Conservation (phyloP, 805 yeast genomes). For the Hanseniaspora occidentalis region DNA sequence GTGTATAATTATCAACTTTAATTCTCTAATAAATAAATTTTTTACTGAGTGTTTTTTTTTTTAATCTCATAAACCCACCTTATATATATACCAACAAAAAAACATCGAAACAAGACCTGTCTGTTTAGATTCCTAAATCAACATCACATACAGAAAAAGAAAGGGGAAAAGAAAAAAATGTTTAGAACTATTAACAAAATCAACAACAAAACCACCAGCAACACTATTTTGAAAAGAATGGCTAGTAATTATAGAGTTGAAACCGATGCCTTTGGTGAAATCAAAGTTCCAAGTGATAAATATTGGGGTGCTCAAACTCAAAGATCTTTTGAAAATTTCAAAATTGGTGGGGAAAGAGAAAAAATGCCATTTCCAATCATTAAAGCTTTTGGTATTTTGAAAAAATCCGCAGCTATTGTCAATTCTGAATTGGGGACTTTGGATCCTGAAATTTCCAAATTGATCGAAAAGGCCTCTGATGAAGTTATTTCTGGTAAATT, state of each 20-base stretch:
- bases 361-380: constrained; percentile 85
- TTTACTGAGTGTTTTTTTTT: too few species aligned
- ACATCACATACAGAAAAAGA: not conserved
- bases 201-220: not conserved
- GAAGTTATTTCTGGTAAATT: constrained; percentile 90
- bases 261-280: constrained; percentile 93
- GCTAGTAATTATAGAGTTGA: constrained; percentile 44
- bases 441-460: constrained; percentile 71
- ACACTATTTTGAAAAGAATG: constrained; percentile 1
- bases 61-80: too few species aligned
- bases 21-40: too few species aligned
- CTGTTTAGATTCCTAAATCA: too few species aligned
- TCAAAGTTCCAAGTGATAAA: constrained; percentile 73
- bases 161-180: not conserved
- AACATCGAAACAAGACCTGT: too few species aligned
- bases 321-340: constrained; percentile 85
- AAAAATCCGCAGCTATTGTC: constrained; percentile 89
- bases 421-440: constrained; percentile 70
- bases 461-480: constrained; percentile 88
- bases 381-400: constrained; percentile 83
- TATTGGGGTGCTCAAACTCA: constrained; percentile 99
- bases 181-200: not conserved
- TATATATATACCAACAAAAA: too few species aligned
- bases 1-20: too few species aligned
- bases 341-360: constrained; percentile 89